A percentile compares a stretch with the other conserved stretches of the same genome.
Evolutionary conservation across 2,329 filamentous ascomycete genomes (phyloP).

Genomic region (Aspergillus hiratsukae): DNA sequence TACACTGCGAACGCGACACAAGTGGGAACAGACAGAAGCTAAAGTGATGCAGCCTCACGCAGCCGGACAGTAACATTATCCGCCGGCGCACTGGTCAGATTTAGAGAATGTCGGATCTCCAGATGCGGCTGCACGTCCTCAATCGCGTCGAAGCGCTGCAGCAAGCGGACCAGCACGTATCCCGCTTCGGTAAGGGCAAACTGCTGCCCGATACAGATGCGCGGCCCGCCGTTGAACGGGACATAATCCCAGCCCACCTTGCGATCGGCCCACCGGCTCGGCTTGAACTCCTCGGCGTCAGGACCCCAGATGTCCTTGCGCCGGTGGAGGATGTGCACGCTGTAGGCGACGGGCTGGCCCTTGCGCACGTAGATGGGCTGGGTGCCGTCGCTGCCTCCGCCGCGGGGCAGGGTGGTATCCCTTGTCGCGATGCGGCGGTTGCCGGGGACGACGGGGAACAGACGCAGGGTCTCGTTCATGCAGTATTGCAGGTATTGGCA

Average conservation of each 20-base stretch:
- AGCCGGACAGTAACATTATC: neutral
- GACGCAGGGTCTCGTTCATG: constrained; percentile 40
- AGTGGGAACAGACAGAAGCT: neutral
- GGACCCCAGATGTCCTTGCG: constrained; percentile 49
- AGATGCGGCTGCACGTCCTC: constrained; percentile 31
- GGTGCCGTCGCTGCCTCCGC: constrained; percentile 58
- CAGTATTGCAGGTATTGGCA: constrained; percentile 36
- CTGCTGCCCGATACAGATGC: constrained; percentile 75
- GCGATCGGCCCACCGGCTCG: constrained; percentile 67
- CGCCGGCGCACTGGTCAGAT: neutral
- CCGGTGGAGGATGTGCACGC: constrained; percentile 68
- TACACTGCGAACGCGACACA: neutral
- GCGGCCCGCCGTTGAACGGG: constrained; percentile 69
- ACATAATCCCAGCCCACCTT: constrained; percentile 64
- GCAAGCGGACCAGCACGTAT: constrained; percentile 66
- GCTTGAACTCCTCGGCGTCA: constrained; percentile 53
- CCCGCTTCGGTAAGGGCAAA: constrained; percentile 67
- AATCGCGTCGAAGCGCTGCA: constrained; percentile 66
- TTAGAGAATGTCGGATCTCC: neutral
- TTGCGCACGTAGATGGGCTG: constrained; percentile 63
- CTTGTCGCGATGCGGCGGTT: constrained; percentile 39
- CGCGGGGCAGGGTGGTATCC: constrained; percentile 42
- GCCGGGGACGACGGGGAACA: constrained; percentile 45
- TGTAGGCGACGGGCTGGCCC: constrained; percentile 63
- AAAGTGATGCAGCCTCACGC: neutral